These are phyloP conservation scores for Crepidotus variabilis DNA, from an alignment of 768 basidiomycete species.

Conservation along the genomic window DNA sequence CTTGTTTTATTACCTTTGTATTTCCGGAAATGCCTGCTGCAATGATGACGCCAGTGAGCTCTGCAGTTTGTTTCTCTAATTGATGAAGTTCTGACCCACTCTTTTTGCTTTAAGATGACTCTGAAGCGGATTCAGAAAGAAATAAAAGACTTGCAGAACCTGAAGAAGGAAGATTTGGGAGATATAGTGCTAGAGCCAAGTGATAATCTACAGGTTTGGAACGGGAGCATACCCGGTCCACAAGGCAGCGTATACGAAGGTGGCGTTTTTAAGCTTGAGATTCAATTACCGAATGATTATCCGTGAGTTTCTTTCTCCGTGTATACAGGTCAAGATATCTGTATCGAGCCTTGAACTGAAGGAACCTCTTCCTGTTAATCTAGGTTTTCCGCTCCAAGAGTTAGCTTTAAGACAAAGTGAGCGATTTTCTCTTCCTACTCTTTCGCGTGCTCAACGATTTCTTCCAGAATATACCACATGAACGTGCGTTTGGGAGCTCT, in stretches of 20 bases:
- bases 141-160: constrained; percentile 53
- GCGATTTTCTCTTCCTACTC: constrained; percentile 11
- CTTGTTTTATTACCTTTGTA: neutral
- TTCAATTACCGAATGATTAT: constrained; percentile 68
- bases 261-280: constrained; percentile 67
- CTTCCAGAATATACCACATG: constrained; percentile 79
- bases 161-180: constrained; percentile 78
- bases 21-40: neutral
- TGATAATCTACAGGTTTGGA: constrained; percentile 69
- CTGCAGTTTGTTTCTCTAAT: neutral
- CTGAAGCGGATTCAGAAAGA: constrained; percentile 83
- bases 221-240: constrained; percentile 76
- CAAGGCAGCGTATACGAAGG: constrained; percentile 82
- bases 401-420: constrained; percentile 71
- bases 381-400: constrained; percentile 78
- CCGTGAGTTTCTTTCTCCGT: constrained; percentile 52
- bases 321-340: constrained; percentile 5
- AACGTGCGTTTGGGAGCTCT: constrained; percentile 41
- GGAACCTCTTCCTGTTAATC: neutral
- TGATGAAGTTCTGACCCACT: neutral
- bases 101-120: constrained; percentile 38
- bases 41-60: constrained; percentile 1
- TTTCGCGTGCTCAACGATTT: neutral
- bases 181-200: constrained; percentile 63
- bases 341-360: neutral